Evolutionary conservation across 495 filamentous ascomycete species (phyloP).

Genomic region (Daldinia childiae): DNA sequence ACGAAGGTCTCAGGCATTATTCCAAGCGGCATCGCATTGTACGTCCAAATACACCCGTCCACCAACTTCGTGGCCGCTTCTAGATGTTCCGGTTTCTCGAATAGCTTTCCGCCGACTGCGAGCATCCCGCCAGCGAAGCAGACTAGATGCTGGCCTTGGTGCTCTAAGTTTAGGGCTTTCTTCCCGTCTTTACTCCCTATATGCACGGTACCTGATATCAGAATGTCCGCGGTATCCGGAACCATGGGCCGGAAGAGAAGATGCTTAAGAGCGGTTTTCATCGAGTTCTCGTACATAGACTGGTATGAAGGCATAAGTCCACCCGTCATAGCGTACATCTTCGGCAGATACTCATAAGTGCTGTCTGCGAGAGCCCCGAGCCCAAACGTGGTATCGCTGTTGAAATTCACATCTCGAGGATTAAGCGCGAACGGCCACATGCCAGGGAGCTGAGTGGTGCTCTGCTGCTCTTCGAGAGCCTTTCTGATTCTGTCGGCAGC

Average conservation of each 20-base stretch:
- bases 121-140: slow-evolving; percentile 96
- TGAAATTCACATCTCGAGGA: slow-evolving; percentile 42
- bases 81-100: slow-evolving; percentile 73
- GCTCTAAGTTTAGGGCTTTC: slow-evolving; percentile 37
- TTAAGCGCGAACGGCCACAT: slow-evolving; percentile 53
- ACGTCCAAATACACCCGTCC: slow-evolving; percentile 94
- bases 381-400: slow-evolving; percentile 62
- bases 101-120: slow-evolving; percentile 81
- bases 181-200: slow-evolving; percentile 27
- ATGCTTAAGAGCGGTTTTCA: slow-evolving; percentile 69
- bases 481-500: slow-evolving; percentile 80
- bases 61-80: slow-evolving; percentile 82
- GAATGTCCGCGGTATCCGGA: slow-evolving; percentile 69
- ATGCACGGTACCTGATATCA: slow-evolving; percentile 65
- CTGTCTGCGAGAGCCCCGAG: slow-evolving; percentile 85
- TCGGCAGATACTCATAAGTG: slow-evolving; percentile 91
- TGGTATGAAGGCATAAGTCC: slow-evolving; percentile 53
- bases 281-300: slow-evolving; percentile 61
- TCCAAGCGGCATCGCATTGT: slow-evolving; percentile 77
- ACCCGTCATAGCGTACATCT: slow-evolving; percentile 60
- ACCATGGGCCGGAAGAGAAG: slow-evolving; percentile 75
- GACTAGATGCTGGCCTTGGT: slow-evolving; percentile 59
- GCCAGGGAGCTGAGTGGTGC: slow-evolving; percentile 72
- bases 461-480: slow-evolving; percentile 73
- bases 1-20: slow-evolving; percentile 87